Percentiles rank a stretch among this genome's conserved stretches.
phyloP scores from a whole-genome alignment of 2,329 filamentous ascomycete species.

The Sclerotiophoma versabilis region DNA sequence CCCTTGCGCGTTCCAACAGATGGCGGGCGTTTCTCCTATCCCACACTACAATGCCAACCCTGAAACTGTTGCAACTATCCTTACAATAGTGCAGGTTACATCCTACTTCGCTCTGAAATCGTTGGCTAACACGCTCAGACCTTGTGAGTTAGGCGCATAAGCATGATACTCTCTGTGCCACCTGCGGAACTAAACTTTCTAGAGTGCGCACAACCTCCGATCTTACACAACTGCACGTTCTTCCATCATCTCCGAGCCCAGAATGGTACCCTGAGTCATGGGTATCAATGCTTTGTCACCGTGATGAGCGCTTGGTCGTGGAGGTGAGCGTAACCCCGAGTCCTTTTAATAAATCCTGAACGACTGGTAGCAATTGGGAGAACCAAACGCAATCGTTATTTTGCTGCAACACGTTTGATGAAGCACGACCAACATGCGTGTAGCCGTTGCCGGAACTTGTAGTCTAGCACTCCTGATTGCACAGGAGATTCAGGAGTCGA shows the following conservation, averaged over 20 bases:
- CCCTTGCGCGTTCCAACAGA: constrained; percentile 30
- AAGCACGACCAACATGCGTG: constrained; percentile 59
- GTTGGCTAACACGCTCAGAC: constrained; percentile 28
- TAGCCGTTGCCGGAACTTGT: constrained; percentile 68
- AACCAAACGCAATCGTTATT: neutral
- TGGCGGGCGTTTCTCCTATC: constrained; percentile 27
- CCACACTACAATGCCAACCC: constrained; percentile 15
- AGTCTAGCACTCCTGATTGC: constrained; percentile 66
- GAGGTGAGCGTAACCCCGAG: neutral
- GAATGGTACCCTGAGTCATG: constrained; percentile 40
- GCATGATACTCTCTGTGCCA: neutral
- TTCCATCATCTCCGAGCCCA: constrained; percentile 33
- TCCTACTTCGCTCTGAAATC: constrained; percentile 5
- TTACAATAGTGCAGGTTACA: constrained; percentile 17
- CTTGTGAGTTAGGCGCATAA: neutral
- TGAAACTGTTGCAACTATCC: neutral
- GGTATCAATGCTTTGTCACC: constrained; percentile 25
- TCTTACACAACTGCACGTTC: constrained; percentile 19
- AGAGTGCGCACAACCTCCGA: constrained; percentile 11
- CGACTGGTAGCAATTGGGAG: neutral
- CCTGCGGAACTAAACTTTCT: constrained; percentile 3
- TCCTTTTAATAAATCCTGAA: neutral
- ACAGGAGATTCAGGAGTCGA: constrained; percentile 65
- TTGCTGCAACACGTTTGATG: no score
- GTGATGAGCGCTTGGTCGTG: constrained; percentile 15